Evolutionary conservation across 192 early-diverging fungal species (phyloP), one percentile per base, ranked within the genome.

Genomic region (Gaertneriomyces semiglobifer): DNA sequence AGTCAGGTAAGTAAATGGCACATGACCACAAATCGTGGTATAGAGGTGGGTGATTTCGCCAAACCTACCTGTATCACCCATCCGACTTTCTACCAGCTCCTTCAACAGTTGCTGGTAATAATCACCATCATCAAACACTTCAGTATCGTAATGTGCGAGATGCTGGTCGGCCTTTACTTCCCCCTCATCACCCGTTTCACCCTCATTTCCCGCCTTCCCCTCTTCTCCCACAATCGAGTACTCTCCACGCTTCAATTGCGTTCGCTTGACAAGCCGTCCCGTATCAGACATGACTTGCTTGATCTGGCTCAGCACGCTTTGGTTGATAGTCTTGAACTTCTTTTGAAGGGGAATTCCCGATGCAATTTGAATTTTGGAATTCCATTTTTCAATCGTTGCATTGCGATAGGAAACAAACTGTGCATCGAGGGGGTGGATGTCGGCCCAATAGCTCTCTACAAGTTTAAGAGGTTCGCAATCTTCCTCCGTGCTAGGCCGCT

Each of bases 41-140:
- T 33, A 2, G 25, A 33, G 25, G 1, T 33, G 25, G 25, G 1
- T 33, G 25, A 33, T 33, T 33, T 33, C 1, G 25, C 25, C 8
- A 16, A 1, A 74, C 76, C 19, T 51, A 82, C 78, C 80, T 16
- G 89, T 89, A 62, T 94, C 91, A 7, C 88, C 85, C 92, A 95
- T 94, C 38, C 92, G 82, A 56, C 86, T 89, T 72, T 98, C 96
- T 51, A 98, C 95, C 59, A 98, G 75, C 78, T 98, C 96, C 51
- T 93, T 90, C 62, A 98, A 68, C 51, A 94, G 81, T 57, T 93
- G 91, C 66, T 92, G 89, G 74, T 98, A 98, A 73, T 93, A 98
- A 74, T 98, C 96, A 1, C 86, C 83, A 67, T 98, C 96, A 68
- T 98, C 96, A 79, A 96, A 98, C 40, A 98, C 88, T 57, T 97